Conservation (phyloP, 768 basidiomycete genomes). For the Sporobolomyces roseus region DNA sequence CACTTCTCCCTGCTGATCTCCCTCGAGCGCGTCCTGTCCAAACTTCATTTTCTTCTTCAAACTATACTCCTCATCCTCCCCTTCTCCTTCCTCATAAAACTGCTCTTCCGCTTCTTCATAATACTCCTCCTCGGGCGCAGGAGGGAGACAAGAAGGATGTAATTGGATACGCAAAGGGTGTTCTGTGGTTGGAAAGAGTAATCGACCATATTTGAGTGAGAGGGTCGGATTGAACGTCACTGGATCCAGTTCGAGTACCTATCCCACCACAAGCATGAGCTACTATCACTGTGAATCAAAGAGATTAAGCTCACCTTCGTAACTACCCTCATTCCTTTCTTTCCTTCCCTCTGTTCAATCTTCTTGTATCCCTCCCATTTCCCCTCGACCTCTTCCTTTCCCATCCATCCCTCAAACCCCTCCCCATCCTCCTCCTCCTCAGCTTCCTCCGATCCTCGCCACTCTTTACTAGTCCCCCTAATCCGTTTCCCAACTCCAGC, state of each 20-base stretch:
- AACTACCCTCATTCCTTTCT: conserved; percentile 22
- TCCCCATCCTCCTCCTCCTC: background rate
- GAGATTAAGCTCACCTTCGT: conserved; percentile 26
- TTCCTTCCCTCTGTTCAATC: background rate
- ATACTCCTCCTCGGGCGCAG: background rate
- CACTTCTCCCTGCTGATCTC: background rate
- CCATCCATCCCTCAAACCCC: background rate
- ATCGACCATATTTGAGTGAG: conserved; percentile 39
- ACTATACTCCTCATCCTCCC: background rate
- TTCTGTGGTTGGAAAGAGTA: conserved; percentile 1
- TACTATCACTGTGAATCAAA: too few species aligned
- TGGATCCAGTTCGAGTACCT: conserved; percentile 43
- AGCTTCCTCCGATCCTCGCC: background rate
- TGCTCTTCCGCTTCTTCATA: background rate
- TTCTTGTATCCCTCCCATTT: conserved; percentile 14
- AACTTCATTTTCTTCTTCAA: conserved; percentile 9
- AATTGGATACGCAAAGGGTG: conserved; percentile 26
- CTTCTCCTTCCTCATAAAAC: background rate
- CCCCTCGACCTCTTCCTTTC: background rate
- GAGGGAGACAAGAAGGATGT: conserved; percentile 27
- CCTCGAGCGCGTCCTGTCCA: conserved; percentile 18
- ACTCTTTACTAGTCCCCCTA: conserved; percentile 19
- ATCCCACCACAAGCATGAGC: background rate
- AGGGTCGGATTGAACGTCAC: conserved; percentile 31
- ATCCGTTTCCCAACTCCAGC: conserved; percentile 21